Base-by-base conservation (phyloP, 441 rosid genomes). In the Capsella rubella region DNA sequence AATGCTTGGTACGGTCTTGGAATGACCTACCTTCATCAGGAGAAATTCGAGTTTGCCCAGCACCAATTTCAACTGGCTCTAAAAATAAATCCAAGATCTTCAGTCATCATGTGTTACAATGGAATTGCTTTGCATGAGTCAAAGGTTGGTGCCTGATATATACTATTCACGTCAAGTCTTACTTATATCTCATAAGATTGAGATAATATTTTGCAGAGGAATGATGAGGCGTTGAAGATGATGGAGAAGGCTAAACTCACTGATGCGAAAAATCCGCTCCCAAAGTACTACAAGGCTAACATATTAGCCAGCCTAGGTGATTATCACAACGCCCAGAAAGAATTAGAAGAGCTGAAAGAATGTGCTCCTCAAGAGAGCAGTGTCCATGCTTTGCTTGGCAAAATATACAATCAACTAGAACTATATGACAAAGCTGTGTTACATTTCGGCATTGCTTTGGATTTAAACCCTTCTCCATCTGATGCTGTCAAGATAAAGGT, bases 1-100 rank as follows among this genome's bases (percentile, higher is more conserved):
- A 95, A 87, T 58, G 75, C 99, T 29, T 95, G 98, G 98, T 87
- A 95, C 69, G 99, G 98, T 49, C 97, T 92, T 76, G 99, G 97
- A 66, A 86, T 89, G 90, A 79, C 92, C 34, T 89, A 87, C 82
- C 91, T 93, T 75, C 89, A 82, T 79, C 92, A 89, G 77, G 98
- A 92, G 83, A 92, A 91, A 79, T 84, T 79, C 64, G 92, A 90
- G 75, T 93, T 95, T 82, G 88, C 99, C 0, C 92, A 90, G 83
- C 91, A 95, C 81, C 98, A 93, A 61, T 93, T 95, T 78, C 88
- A 78, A 67, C 79, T 82, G 84, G 98, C 99, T 69, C 87, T 86
- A 67, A 84, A 55, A 34, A 88, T 91, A 84, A 92, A 90, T 72
- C 88, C 94, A 40, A 69, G 82, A 51, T 95, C 99, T 52, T 91